Percentiles rank a stretch among this genome's conserved stretches.
These are phyloP conservation scores for Talaromyces atroroseus DNA, from an alignment of 2,329 filamentous ascomycete genomes.

Conservation along the genomic window DNA sequence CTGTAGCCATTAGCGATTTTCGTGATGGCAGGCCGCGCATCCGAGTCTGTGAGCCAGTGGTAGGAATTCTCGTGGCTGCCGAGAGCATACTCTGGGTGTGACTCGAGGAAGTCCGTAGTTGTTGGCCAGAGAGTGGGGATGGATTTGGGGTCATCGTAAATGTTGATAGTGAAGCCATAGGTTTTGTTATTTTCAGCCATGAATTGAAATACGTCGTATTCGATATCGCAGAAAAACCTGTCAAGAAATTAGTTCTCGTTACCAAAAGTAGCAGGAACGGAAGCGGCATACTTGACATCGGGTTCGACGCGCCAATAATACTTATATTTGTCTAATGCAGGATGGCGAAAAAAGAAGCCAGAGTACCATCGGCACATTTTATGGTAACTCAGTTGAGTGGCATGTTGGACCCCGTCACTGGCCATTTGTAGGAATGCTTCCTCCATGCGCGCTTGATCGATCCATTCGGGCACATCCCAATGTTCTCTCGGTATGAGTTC, in stretches of 20 bases:
- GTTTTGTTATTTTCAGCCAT: slow-evolving; percentile 99
- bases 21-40: slow-evolving; percentile 72
- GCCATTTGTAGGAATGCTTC: slow-evolving; percentile 79
- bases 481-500: slow-evolving; percentile 84
- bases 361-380: slow-evolving; percentile 99
- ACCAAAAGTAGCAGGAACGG: not conserved
- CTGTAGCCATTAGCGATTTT: slow-evolving; percentile 83
- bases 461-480: slow-evolving; percentile 89
- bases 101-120: slow-evolving; percentile 80
- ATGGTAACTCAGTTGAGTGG: slow-evolving; percentile 83
- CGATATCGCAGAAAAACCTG: slow-evolving; percentile 83
- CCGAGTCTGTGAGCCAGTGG: slow-evolving; percentile 76
- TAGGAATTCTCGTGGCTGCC: slow-evolving; percentile 73
- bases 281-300: slow-evolving; percentile 67
- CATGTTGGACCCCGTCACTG: slow-evolving; percentile 85
- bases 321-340: slow-evolving; percentile 70
- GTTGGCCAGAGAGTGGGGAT: slow-evolving; percentile 93
- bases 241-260: not conserved
- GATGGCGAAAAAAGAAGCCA: slow-evolving; percentile 95
- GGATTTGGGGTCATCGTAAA: slow-evolving; percentile 85
- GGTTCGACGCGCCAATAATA: slow-evolving; percentile 99
- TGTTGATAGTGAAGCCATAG: slow-evolving; percentile 96
- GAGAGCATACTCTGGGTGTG: slow-evolving; percentile 69
- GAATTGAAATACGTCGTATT: slow-evolving; percentile 97
- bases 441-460: slow-evolving; percentile 76